Evolutionary conservation across 768 basidiomycete species (phyloP).

Genomic region (Suillus occidentalis): DNA sequence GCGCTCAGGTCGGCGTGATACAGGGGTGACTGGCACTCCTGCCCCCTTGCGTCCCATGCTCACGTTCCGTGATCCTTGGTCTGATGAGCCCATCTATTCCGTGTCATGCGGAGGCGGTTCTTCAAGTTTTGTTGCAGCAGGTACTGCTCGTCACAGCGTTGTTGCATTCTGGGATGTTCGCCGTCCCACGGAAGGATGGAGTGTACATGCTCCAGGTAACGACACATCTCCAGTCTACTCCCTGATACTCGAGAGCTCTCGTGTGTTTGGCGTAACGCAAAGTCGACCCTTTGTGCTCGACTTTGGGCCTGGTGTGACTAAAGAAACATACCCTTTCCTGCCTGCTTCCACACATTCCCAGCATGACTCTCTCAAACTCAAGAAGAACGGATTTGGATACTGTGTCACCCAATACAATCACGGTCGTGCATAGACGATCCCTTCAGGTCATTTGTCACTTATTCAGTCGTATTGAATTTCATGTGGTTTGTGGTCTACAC

Average conservation of each 20-base stretch:
- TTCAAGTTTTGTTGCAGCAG: conserved; percentile 67
- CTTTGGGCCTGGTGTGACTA: conserved; percentile 65
- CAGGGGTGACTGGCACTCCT: conserved; percentile 20
- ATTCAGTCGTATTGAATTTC: background rate
- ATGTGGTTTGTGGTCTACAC: conserved; percentile 8
- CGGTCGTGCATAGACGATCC: conserved; percentile 13
- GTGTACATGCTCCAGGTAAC: conserved; percentile 77
- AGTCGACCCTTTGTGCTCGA: conserved; percentile 77
- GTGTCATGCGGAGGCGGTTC: conserved; percentile 74
- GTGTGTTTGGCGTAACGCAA: conserved; percentile 78
- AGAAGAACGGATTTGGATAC: conserved; percentile 44
- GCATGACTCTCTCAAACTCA: conserved; percentile 35
- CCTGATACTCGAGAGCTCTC: conserved; percentile 71
- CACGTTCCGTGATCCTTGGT: conserved; percentile 65
- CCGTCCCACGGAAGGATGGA: conserved; percentile 62
- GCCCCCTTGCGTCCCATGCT: conserved; percentile 57
- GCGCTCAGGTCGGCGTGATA: conserved; percentile 37
- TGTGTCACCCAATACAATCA: conserved; percentile 51
- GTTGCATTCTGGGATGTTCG: conserved; percentile 85
- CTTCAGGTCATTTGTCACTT: background rate
- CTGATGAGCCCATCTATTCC: conserved; percentile 71
- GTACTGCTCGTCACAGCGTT: conserved; percentile 73
- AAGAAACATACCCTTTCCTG: conserved; percentile 53
- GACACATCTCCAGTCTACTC: conserved; percentile 79
- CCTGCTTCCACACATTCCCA: conserved; percentile 13